Percentiles rank a stretch among this genome's conserved stretches.
Conservation (phyloP, 2,329 filamentous ascomycete species). For the Exophiala xenobiotica region DNA sequence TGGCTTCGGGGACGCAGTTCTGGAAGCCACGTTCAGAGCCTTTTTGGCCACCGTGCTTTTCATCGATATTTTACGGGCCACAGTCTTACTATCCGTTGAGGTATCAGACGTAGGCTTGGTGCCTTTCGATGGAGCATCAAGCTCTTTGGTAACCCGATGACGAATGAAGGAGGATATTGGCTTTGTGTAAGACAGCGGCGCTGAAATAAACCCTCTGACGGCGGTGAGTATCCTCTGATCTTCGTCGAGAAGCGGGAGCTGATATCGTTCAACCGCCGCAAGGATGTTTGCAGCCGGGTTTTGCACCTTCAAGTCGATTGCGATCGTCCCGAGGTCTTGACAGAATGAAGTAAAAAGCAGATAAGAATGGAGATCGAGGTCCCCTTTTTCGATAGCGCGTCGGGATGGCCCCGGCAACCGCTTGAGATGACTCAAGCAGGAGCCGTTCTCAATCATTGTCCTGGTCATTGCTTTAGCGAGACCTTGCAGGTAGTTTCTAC, state of each 20-base stretch:
- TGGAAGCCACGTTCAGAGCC: no score
- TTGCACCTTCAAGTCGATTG: neutral
- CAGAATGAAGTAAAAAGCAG: constrained; percentile 18
- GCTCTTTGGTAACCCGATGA: no score
- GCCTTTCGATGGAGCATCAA: neutral
- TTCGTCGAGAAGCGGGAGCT: constrained; percentile 11
- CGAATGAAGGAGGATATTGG: no score
- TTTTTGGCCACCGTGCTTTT: no score
- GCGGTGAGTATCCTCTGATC: constrained; percentile 2
- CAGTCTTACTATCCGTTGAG: no score
- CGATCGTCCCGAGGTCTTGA: constrained; percentile 8
- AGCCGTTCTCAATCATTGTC: neutral
- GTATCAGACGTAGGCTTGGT: neutral
- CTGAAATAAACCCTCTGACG: neutral
- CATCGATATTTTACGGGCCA: no score
- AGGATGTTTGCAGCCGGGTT: constrained; percentile 11
- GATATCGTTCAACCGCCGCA: constrained; percentile 4
- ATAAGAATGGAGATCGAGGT: constrained; percentile 7
- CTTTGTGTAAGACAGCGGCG: neutral
- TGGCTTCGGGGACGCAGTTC: no score
- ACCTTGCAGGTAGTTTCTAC: neutral
- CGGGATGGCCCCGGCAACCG: no score
- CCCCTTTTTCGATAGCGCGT: no score
- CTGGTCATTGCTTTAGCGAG: neutral
- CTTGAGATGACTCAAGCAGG: no score